Evolutionary conservation across 352 stramenopile genomes (phyloP).

Genomic region (Thalassiosira oceanica): DNA sequence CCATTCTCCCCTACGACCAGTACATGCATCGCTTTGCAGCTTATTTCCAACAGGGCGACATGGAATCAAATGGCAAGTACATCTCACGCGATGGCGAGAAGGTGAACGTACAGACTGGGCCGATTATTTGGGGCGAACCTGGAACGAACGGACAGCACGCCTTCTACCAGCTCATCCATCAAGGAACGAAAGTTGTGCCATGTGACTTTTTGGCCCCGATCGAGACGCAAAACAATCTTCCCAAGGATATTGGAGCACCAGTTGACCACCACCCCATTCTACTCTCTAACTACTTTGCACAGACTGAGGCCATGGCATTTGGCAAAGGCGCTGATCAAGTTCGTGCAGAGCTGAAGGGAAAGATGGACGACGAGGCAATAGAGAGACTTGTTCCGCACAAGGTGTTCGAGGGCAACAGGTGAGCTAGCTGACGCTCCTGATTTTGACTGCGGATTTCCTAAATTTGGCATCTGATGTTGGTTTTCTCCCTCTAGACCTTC

Average conservation of each 20-base stretch:
- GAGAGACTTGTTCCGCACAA: constrained; percentile 38
- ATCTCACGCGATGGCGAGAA: constrained; percentile 90
- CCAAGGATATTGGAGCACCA: constrained; percentile 87
- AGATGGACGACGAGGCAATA: constrained; percentile 19
- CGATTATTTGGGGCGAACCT: constrained; percentile 97
- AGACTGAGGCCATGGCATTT: constrained; percentile 82
- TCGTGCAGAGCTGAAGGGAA: constrained; percentile 39
- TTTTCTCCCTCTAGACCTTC: too few species aligned
- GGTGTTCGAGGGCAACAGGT: constrained; percentile 89
- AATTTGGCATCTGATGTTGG: too few species aligned
- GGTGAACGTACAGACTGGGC: constrained; percentile 91
- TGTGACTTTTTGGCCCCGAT: constrained; percentile 98
- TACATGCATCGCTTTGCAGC: constrained; percentile 92
- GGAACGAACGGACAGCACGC: constrained; percentile 97
- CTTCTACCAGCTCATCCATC: constrained; percentile 99
- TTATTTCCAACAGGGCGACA: constrained; percentile 95
- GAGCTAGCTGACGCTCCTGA: too few species aligned
- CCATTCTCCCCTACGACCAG: constrained; percentile 89
- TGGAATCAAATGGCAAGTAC: constrained; percentile 97
- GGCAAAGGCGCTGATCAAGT: constrained; percentile 45
- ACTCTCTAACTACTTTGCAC: constrained; percentile 95
- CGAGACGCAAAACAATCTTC: constrained; percentile 86
- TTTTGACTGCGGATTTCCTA: too few species aligned
- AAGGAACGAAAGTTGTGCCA: constrained; percentile 91
- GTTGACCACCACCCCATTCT: constrained; percentile 86